A percentile compares a stretch with the other conserved stretches of the same genome.
These are phyloP conservation scores for Yamadazyma atlantica DNA, from an alignment of 1,139 yeast species.

Conservation along the genomic window DNA sequence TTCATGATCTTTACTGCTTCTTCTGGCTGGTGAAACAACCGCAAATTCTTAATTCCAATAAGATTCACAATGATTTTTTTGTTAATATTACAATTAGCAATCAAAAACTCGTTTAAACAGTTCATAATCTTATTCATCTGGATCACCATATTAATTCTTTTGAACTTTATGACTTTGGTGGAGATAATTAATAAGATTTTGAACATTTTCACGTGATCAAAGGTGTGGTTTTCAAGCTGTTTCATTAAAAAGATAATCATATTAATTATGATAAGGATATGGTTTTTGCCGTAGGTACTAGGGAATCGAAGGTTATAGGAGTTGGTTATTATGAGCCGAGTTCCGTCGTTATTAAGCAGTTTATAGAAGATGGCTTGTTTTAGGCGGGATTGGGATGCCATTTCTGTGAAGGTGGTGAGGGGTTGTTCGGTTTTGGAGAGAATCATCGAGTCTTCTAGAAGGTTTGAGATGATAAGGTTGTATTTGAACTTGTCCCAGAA, in stretches of 20 bases:
- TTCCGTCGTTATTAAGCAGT: constrained; percentile 19
- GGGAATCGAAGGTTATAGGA: constrained; percentile 15
- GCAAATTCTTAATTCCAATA: constrained; percentile 33
- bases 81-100: constrained; percentile 38
- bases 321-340: constrained; percentile 16
- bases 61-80: constrained; percentile 35
- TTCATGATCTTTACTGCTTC: constrained; percentile 1
- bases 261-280: constrained; percentile 20
- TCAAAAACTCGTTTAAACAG: constrained; percentile 29
- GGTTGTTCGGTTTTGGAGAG: constrained; percentile 41
- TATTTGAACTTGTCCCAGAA: constrained; percentile 48
- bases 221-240: constrained; percentile 8
- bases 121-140: constrained; percentile 26
- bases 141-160: constrained; percentile 24
- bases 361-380: constrained; percentile 7
- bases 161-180: constrained; percentile 29
- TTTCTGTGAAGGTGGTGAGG: neutral
- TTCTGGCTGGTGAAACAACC: constrained; percentile 20
- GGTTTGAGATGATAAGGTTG: constrained; percentile 36
- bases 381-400: neutral
- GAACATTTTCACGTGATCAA: constrained; percentile 22
- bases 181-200: constrained; percentile 33
- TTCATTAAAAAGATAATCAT: constrained; percentile 28
- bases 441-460: constrained; percentile 45
- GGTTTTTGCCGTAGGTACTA: constrained; percentile 9